These are phyloP conservation scores for Eucalyptus cloeziana DNA, from an alignment of 345 rosid genomes.

Conservation along the genomic window DNA sequence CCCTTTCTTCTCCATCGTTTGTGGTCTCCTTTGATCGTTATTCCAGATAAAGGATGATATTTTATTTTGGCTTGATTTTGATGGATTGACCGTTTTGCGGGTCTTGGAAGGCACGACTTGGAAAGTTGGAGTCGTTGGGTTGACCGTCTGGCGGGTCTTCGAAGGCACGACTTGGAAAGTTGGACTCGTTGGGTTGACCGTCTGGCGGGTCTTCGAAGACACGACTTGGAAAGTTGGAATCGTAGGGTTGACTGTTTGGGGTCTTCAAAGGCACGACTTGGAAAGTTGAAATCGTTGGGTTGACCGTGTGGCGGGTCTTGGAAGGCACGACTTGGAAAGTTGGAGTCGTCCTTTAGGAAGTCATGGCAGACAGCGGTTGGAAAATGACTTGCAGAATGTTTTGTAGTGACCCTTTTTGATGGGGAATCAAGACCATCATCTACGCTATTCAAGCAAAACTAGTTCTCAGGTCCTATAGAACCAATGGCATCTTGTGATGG, in stretches of 20 bases:
- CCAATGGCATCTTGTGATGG: background rate
- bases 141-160: too few species aligned
- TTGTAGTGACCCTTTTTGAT: background rate
- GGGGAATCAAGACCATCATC: background rate
- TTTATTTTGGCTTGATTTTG: too few species aligned
- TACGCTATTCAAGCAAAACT: background rate
- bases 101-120: background rate
- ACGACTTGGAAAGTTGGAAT: background rate
- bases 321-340: background rate
- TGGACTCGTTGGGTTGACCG: background rate
- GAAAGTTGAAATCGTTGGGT: background rate
- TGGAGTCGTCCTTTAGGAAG: background rate
- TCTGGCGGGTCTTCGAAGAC: background rate
- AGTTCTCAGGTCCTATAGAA: background rate
- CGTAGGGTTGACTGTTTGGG: too few species aligned
- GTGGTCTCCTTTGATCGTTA: too few species aligned
- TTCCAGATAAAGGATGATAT: too few species aligned
- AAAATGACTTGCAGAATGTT: background rate
- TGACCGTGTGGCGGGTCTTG: background rate
- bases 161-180: too few species aligned
- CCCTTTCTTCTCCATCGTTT: too few species aligned
- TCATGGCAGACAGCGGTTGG: background rate
- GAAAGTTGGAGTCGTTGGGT: too few species aligned
- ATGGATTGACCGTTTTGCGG: too few species aligned
- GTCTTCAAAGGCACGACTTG: too few species aligned